phyloP scores from a whole-genome alignment of 2,329 filamentous ascomycete genomes.

The Calonectria multiphialidica region DNA sequence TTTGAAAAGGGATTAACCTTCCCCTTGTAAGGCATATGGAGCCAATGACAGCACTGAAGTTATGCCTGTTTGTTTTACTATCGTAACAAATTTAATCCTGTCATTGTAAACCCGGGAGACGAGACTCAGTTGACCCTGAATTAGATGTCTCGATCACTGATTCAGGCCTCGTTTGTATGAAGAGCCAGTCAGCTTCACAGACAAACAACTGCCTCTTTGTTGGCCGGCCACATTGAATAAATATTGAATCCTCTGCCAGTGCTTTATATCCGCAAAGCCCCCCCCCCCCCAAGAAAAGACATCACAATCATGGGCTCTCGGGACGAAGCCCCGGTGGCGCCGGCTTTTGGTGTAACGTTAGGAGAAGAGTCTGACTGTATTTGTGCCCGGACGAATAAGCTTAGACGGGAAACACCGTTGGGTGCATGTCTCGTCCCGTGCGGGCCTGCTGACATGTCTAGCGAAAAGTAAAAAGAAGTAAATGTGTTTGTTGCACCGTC shows the following conservation, averaged over 20 bases:
- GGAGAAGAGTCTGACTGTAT: neutral
- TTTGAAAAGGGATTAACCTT: too few relatives aligned
- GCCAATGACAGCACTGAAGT: too few relatives aligned
- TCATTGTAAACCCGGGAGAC: neutral
- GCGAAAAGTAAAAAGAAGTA: neutral
- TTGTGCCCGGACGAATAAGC: constrained; percentile 1
- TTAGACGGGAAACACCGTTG: neutral
- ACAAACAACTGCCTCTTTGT: neutral
- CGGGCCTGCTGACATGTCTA: neutral
- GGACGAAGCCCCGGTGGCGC: constrained; percentile 3
- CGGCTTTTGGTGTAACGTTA: constrained; percentile 19
- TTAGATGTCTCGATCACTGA: neutral
- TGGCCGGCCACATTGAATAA: neutral
- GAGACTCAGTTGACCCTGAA: neutral
- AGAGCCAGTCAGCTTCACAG: neutral
- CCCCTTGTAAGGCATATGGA: too few relatives aligned
- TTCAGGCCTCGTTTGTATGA: neutral
- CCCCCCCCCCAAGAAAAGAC: too few relatives aligned
- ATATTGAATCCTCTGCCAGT: neutral
- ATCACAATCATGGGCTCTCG: neutral
- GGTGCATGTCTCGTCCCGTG: neutral
- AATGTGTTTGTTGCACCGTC: neutral
- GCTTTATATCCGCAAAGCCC: neutral
- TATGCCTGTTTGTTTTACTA: neutral
- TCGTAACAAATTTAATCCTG: neutral